Evolutionary conservation across 1,139 yeast genomes (phyloP), one percentile per base, ranked within the genome.

Genomic region (Yamadazyma atmosphaerica): DNA sequence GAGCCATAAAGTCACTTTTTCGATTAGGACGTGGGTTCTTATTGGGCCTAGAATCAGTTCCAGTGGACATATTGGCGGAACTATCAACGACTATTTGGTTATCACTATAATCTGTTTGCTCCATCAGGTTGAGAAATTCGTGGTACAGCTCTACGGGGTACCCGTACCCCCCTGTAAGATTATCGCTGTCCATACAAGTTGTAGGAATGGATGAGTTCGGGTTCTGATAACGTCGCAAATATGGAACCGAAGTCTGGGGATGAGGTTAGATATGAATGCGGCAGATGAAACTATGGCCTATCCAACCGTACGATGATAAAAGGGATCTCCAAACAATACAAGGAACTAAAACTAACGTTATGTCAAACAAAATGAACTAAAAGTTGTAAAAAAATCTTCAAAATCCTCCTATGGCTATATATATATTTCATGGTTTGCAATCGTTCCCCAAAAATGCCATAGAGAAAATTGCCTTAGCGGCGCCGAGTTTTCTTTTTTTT

Each of bases 91-190:
- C 39, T 21, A 58, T 45, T 28, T 45, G 47, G 35, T 47, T 45
- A 40, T 54, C 55, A 35, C 46, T 44, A 41, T 46, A 59, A 34
- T 47, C 56, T 12, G 52, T 39, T n/a, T 58, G 47, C 37, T 59
- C 63, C 56, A 63, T 62, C 35, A 50, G 60, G 37, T 50, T 58
- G 32, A 63, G 50, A 45, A 63, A 65, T 46, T 61, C 65, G 43
- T 56, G 51, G 46, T 61, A 61, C 59, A 58, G 63, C 37, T 58
- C 63, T 29, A 58, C 57, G 11, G 55, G 46, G 19, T 44, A 16
- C 8, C 31, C 21, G n/a, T 15, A 15, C 21, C 21, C 31, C 5
- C 21, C 31, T 4, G 21, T 9, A 4, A 16, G 19, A 16, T 16
- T n/a, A 6, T 28, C 31, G 17, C n/a, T 4, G 6, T 28, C 21